Evolutionary conservation across 2,329 filamentous ascomycete genomes (phyloP).

Genomic region (Cadophora luteo-olivacea): DNA sequence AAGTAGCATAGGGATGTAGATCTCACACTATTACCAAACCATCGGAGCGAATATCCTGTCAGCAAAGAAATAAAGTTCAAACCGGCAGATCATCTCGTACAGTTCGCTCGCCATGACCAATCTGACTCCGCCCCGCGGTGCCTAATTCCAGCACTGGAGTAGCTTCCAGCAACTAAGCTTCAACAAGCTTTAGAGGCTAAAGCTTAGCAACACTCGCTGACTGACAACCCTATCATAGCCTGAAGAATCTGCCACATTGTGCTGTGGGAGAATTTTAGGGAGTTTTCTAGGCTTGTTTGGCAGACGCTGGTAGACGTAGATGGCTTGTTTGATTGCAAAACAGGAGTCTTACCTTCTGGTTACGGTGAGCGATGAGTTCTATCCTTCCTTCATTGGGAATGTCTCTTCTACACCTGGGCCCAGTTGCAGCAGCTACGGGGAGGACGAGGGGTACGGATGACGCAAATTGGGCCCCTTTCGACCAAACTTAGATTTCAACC

Average conservation of each 20-base stretch:
- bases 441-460: no score
- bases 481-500: no score
- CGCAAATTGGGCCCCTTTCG: no score
- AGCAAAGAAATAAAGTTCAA: conserved; percentile 4
- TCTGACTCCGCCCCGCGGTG: neutral
- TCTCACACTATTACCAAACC: neutral
- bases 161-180: conserved; percentile 7
- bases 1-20: neutral
- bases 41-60: neutral
- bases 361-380: neutral
- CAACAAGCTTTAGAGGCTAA: neutral
- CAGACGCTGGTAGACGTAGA: conserved; percentile 5
- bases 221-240: neutral
- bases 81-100: neutral
- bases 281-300: neutral
- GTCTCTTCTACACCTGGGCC: neutral
- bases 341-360: neutral
- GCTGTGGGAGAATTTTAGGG: neutral
- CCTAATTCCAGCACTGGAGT: conserved; percentile 1
- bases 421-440: no score
- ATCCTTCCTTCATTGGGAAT: neutral
- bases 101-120: neutral
- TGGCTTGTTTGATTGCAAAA: neutral
- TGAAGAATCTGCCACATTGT: neutral
- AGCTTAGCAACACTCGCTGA: conserved; percentile 3